These are phyloP conservation scores for Dichotomocladium elegans DNA, from an alignment of 371 early-diverging fungal genomes.

Conservation along the genomic window DNA sequence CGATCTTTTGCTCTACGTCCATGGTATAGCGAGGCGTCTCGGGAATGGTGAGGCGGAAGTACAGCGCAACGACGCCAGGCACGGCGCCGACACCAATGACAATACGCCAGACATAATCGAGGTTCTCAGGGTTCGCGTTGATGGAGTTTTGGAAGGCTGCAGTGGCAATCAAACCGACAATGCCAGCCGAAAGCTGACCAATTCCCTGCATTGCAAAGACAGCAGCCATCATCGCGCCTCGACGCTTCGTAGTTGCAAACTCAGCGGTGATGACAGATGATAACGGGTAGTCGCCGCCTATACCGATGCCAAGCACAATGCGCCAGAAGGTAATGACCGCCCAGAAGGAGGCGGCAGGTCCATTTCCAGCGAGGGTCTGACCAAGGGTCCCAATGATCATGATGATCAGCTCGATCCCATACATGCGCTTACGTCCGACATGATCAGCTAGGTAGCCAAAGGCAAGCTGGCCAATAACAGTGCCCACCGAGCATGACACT, in stretches of 20 bases:
- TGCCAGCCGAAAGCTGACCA: constrained; percentile 67
- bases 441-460: constrained; percentile 82
- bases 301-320: constrained; percentile 73
- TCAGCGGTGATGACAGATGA: constrained; percentile 83
- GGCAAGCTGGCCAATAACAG: constrained; percentile 72
- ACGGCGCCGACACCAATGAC: constrained; percentile 69
- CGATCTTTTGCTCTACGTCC: constrained; percentile 64
- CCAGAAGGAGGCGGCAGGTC: constrained; percentile 54
- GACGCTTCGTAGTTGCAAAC: constrained; percentile 69
- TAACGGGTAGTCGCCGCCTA: constrained; percentile 80
- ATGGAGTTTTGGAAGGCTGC: constrained; percentile 56
- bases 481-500: constrained; percentile 72
- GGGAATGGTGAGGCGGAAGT: constrained; percentile 81
- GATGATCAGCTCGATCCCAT: constrained; percentile 81
- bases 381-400: constrained; percentile 72
- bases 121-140: constrained; percentile 38
- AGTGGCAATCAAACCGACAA: constrained; percentile 60
- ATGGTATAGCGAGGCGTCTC: constrained; percentile 85
- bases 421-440: constrained; percentile 78
- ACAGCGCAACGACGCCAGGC: constrained; percentile 56
- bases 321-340: constrained; percentile 74
- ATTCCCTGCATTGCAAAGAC: constrained; percentile 90
- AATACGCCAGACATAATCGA: constrained; percentile 84
- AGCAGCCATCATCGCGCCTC: constrained; percentile 83
- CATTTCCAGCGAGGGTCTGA: constrained; percentile 65